Evolutionary conservation across 768 basidiomycete genomes (phyloP), one percentile per base, ranked within the genome.

Genomic region (Coprinellus aureogranulatus): DNA sequence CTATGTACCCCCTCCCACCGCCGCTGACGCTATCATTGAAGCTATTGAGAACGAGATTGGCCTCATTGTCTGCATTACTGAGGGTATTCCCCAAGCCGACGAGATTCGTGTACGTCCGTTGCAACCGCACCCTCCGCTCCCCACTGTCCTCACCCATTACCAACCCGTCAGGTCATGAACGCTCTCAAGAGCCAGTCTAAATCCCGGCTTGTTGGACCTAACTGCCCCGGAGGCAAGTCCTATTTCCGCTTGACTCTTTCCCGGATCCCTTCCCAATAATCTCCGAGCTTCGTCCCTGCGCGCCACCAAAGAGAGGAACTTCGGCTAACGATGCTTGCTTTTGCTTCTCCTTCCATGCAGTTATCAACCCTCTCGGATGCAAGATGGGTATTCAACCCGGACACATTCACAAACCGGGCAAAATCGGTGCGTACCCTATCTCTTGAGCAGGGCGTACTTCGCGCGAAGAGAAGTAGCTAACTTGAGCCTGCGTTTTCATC

Each of bases 301-400:
- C 41, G 20, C 41, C 8, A 6, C 16, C 41, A 22, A 22, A 18
- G 10, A 6, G 8, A 22, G 16, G 20, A 44, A 16, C 20, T 8
- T n/a, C 41, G 47, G 47, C 25, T 49, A 49, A 26, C 47, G 8
- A 8, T 22, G 12, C 16, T 14, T 30, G n/a, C 23, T 30, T 30
- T 30, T 26, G 47, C 18, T 25, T 23, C 41, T 42, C 30, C 10
- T 27, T 20, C 42, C 50, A 26, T 57, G 22, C 56, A 81, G 88
- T 99, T 66, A 98, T 98, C 68, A 95, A 96, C 68, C 95, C 96
- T 18, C 80, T 89, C 40, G 96, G 96, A 22, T 99, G 97, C 81
- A 98, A 98, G 81, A 98, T 99, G 87, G 97, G 97, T 58, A 99
- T 99, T 68, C 90, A 92, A 67, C 97, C 97, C 12, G 97, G 94